These are phyloP conservation scores for Saccharomyces pastorianus DNA, from an alignment of 1,139 yeast species.

Conservation along the genomic window DNA sequence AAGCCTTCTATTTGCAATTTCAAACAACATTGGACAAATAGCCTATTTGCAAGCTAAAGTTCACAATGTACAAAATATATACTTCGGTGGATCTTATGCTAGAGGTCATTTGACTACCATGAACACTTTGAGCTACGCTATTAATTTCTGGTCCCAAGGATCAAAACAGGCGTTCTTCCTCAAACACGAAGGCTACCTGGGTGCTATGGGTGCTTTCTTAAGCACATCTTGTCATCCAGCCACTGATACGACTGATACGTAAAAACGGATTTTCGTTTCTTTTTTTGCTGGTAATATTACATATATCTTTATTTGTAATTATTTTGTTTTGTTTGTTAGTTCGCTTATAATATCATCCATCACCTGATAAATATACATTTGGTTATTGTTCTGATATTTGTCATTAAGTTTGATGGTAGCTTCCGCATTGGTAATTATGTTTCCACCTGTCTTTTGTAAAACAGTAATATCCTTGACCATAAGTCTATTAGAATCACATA, in stretches of 20 bases:
- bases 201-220: constrained; percentile 92
- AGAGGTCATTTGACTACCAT: constrained; percentile 93
- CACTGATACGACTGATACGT: background rate
- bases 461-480: constrained; percentile 3
- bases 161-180: constrained; percentile 83
- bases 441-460: constrained; percentile 1
- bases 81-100: constrained; percentile 94
- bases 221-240: constrained; percentile 4
- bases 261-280: background rate
- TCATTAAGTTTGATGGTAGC: constrained; percentile 1
- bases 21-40: constrained; percentile 94
- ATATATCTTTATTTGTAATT: background rate
- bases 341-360: constrained; percentile 9
- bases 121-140: constrained; percentile 87
- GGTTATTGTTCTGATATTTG: constrained; percentile 1
- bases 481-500: constrained; percentile 4
- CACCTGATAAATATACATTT: constrained; percentile 6
- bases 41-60: constrained; percentile 90
- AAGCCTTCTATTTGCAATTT: constrained; percentile 75
- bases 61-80: constrained; percentile 72
- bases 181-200: constrained; percentile 92
- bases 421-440: background rate
- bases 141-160: constrained; percentile 95
- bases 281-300: constrained; percentile 5
- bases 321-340: constrained; percentile 1